Base-by-base conservation (phyloP, 2,329 filamentous ascomycete genomes). In the Sclerotinia nivalis region DNA sequence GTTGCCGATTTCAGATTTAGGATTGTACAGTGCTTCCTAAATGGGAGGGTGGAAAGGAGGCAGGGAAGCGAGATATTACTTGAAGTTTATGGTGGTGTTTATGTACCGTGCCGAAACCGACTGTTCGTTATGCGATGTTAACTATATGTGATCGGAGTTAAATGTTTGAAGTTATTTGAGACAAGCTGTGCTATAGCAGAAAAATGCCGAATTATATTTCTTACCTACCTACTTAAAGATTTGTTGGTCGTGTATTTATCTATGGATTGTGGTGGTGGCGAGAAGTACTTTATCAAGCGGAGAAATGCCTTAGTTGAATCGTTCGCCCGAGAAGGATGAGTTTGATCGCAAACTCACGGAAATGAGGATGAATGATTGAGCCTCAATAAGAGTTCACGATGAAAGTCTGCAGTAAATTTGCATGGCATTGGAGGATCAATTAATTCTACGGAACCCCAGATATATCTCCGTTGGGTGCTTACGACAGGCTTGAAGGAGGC, bases 341-440 rank as follows among this genome's bases (percentile, higher is more conserved):
- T 45, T 28, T 59, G n/a, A 59, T 40, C 2, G 9, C 2, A 12
- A 43, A 54, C 22, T 28, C 22, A 43, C 37, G 2, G 56, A 45
- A 37, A 60, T 28, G 37, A 60, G n/a, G n/a, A 60, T 60, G 56
- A 13, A 20, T 13, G 10, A n/a, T 4, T 50, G 22, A 45, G 37
- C n/a, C 4, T 22, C 37, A 12, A 43, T 45, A 45, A 4, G 15
- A 43, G 6, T 20, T 20, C 12, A 28, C 37, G 15, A 45, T 43
- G n/a, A 13, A 45, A 45, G 37, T n/a, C 15, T 31, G n/a, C 7
- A n/a, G n/a, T 15, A 59, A 43, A 59, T 25, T 37, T 7, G 60
- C 22, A 62, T 62, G 22, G 40, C 60, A 25, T 37, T 25, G 15
- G 52, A 64, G 60, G 60, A 64, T 64, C 31, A 8, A 40, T 22